phyloP scores from a whole-genome alignment of 306 rosid species.

The Cicer cuneatum region DNA sequence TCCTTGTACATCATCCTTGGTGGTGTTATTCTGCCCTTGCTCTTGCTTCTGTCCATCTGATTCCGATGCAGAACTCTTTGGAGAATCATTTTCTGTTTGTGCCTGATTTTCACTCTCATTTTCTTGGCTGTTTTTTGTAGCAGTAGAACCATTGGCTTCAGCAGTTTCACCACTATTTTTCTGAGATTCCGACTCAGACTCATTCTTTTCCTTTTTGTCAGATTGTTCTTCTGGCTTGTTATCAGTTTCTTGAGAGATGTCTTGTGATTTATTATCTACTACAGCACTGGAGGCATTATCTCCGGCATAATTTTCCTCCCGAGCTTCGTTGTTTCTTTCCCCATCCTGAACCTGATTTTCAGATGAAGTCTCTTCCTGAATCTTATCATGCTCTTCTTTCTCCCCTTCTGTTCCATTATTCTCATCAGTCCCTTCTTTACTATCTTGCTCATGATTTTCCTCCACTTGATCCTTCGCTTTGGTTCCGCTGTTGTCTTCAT shows the following conservation, averaged over 20 bases:
- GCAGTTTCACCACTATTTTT: conserved; percentile 51
- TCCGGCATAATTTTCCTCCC: conserved; percentile 76
- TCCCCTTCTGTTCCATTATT: conserved; percentile 43
- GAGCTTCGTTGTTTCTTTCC: conserved; percentile 54
- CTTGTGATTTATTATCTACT: conserved; percentile 56
- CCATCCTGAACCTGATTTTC: conserved; percentile 67
- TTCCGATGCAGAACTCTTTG: conserved; percentile 39
- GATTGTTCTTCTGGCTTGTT: conserved; percentile 56
- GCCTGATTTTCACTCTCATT: conserved; percentile 50
- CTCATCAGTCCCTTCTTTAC: conserved; percentile 56
- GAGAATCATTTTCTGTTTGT: conserved; percentile 48
- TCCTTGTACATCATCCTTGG: conserved; percentile 35
- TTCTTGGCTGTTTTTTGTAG: conserved; percentile 44
- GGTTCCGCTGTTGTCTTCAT: conserved; percentile 41
- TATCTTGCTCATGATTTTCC: conserved; percentile 40
- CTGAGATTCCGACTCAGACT: conserved; percentile 51
- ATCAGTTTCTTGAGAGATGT: conserved; percentile 44
- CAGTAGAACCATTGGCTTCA: conserved; percentile 46
- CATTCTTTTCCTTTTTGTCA: conserved; percentile 60
- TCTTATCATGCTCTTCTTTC: conserved; percentile 57
- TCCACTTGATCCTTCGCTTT: conserved; percentile 46
- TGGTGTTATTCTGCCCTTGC: conserved; percentile 34
- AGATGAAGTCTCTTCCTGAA: conserved; percentile 58
- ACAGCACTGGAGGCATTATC: conserved; percentile 90
- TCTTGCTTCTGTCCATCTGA: conserved; percentile 44